Evolutionary conservation across 345 rosid species (phyloP).

Genomic region (Combretum micranthum): DNA sequence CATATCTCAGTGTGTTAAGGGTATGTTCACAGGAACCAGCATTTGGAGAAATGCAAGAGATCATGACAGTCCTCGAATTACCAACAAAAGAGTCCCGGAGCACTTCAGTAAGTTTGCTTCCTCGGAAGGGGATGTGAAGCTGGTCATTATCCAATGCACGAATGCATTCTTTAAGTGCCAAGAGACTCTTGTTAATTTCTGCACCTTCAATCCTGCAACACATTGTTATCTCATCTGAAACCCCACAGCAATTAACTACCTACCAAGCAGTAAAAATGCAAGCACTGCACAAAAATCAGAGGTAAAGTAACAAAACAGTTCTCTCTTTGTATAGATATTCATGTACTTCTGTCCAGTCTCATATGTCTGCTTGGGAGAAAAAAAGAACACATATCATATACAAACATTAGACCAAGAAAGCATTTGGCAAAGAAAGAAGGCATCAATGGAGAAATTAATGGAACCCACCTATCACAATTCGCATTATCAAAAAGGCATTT

Average conservation of each 20-base stretch:
- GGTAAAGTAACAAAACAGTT: too few relatives aligned
- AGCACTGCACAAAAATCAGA: too few relatives aligned
- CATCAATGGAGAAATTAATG: neutral
- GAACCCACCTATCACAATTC: too few relatives aligned
- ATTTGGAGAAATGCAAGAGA: constrained; percentile 96
- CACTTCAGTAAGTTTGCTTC: constrained; percentile 96
- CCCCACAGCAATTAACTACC: too few relatives aligned
- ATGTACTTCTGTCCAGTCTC: too few relatives aligned
- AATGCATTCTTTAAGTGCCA: constrained; percentile 96
- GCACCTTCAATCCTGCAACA: constrained; percentile 93
- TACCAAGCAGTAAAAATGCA: too few relatives aligned
- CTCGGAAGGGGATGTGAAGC: constrained; percentile 97
- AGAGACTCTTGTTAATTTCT: constrained; percentile 95
- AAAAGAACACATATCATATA: too few relatives aligned
- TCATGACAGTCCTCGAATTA: constrained; percentile 96
- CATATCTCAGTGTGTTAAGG: constrained; percentile 94
- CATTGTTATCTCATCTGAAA: too few relatives aligned
- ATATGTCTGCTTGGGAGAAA: too few relatives aligned
- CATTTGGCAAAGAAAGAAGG: neutral
- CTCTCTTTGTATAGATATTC: too few relatives aligned
- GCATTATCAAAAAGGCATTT: neutral
- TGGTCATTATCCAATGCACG: constrained; percentile 99
- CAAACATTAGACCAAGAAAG: neutral
- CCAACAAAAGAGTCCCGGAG: constrained; percentile 97
- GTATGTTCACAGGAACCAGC: constrained; percentile 99